Percentiles rank a stretch among this genome's conserved stretches.
Conservation (phyloP, 1,284 basidiomycete species). For the Cryptococcus jaspeensis region DNA sequence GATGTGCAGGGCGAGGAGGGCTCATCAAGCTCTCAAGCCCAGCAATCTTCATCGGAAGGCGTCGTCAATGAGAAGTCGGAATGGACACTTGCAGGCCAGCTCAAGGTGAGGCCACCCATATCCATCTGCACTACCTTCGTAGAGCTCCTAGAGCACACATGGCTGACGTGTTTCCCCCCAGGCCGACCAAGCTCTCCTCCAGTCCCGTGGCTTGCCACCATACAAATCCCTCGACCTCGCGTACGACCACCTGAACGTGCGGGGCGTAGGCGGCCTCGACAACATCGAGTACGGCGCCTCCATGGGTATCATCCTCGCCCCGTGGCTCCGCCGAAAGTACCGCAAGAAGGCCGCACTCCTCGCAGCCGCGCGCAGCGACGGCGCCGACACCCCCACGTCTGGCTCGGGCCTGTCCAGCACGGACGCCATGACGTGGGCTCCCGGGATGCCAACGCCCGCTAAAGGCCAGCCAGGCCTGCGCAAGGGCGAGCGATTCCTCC, state of each 20-base stretch:
- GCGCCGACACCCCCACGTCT: not conserved
- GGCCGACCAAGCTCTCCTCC: conserved; percentile 21
- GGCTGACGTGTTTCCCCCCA: not conserved
- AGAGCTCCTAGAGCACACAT: too few relatives aligned
- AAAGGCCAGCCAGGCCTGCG: conserved; percentile 27
- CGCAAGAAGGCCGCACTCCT: conserved; percentile 30
- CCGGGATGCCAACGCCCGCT: conserved; percentile 16
- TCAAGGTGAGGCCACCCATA: too few relatives aligned
- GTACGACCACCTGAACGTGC: conserved; percentile 34
- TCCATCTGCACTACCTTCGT: too few relatives aligned
- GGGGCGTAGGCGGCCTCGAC: conserved; percentile 36
- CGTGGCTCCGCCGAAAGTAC: conserved; percentile 29
- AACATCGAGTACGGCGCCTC: conserved; percentile 37
- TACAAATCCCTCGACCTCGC: conserved; percentile 26
- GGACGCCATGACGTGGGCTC: conserved; percentile 17
- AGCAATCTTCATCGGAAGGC: too few relatives aligned
- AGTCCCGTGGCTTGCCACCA: conserved; percentile 14
- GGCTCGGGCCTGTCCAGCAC: conserved; percentile 14
- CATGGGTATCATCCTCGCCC: conserved; percentile 31
- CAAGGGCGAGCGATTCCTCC: conserved; percentile 40
- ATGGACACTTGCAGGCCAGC: too few relatives aligned
- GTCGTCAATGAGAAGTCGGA: too few relatives aligned
- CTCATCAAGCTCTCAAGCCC: too few relatives aligned
- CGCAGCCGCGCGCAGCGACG: conserved; percentile 16
- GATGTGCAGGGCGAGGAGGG: too few relatives aligned